phyloP scores from a whole-genome alignment of 352 stramenopile species.

The Globisporangium paroecandrum region DNA sequence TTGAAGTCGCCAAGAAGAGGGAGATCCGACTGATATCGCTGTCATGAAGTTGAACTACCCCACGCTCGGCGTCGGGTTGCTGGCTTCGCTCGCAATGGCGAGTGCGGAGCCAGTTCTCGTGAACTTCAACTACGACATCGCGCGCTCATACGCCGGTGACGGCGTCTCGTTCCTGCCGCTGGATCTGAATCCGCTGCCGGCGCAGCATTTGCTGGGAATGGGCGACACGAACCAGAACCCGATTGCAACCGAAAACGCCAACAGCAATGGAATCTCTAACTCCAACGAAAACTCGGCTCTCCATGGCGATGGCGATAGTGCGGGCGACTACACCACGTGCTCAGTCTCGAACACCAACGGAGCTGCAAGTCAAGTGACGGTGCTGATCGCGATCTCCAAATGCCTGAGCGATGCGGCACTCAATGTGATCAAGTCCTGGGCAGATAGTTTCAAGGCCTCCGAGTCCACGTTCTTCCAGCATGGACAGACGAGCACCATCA shows the following conservation, averaged over 20 bases:
- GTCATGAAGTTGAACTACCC: too few relatives aligned
- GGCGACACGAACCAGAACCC: background rate
- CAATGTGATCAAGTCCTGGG: constrained; percentile 37
- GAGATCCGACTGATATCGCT: too few relatives aligned
- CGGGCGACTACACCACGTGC: background rate
- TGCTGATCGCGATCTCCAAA: constrained; percentile 60
- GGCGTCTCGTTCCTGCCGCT: constrained; percentile 13
- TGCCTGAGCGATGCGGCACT: constrained; percentile 38
- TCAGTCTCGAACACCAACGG: background rate
- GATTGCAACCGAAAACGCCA: too few relatives aligned
- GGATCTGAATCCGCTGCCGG: constrained; percentile 4
- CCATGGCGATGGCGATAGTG: too few relatives aligned
- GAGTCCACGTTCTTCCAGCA: constrained; percentile 12
- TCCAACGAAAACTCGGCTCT: too few relatives aligned
- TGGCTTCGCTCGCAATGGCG: background rate
- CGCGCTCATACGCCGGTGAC: constrained; percentile 8
- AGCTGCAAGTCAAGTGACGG: constrained; percentile 16
- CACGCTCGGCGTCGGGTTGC: background rate
- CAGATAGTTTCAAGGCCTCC: background rate
- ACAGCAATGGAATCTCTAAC: too few relatives aligned
- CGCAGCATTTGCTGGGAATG: constrained; percentile 10
- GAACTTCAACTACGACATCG: constrained; percentile 16
- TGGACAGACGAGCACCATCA: background rate
- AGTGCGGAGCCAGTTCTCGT: background rate
- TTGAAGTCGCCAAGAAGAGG: too few relatives aligned